phyloP scores from a whole-genome alignment of 306 rosid genomes.

The Vicia villosa region DNA sequence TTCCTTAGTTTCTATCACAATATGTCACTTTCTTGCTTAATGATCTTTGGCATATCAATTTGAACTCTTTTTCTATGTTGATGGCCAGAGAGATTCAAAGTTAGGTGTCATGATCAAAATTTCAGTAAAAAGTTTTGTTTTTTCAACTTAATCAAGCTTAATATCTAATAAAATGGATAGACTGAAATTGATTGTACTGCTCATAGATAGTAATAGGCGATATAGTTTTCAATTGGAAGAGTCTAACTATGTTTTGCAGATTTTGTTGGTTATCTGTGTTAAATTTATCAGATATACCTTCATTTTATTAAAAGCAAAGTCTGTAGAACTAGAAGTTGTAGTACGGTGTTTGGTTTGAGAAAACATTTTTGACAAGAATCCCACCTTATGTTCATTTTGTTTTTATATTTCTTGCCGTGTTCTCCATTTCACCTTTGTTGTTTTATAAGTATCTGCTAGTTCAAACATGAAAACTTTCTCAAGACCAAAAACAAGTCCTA shows the following conservation, averaged over 20 bases:
- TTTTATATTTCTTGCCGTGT: not conserved
- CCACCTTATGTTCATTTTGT: not conserved
- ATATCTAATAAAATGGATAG: not conserved
- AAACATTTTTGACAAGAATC: not conserved
- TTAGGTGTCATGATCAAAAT: not conserved
- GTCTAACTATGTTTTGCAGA: not conserved
- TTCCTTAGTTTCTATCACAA: not conserved
- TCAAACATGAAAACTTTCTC: not conserved
- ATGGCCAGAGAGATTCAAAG: not conserved
- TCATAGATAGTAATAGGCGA: not conserved
- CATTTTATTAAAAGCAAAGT: not conserved
- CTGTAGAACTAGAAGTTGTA: not conserved
- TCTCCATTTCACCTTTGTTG: not conserved
- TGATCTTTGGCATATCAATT: constrained; percentile 2
- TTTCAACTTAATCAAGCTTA: not conserved
- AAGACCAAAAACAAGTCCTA: not conserved
- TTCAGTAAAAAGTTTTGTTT: not conserved
- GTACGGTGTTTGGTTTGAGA: not conserved
- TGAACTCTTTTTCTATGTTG: not conserved
- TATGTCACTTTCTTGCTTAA: constrained; percentile 3
- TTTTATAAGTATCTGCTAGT: not conserved
- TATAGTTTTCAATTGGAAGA: not conserved
- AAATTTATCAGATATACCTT: not conserved
- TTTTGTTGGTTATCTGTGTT: not conserved
- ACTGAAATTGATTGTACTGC: not conserved